Evolutionary conservation across 257 asterid species (phyloP).

Genomic region (Paraleonurus japonicus): DNA sequence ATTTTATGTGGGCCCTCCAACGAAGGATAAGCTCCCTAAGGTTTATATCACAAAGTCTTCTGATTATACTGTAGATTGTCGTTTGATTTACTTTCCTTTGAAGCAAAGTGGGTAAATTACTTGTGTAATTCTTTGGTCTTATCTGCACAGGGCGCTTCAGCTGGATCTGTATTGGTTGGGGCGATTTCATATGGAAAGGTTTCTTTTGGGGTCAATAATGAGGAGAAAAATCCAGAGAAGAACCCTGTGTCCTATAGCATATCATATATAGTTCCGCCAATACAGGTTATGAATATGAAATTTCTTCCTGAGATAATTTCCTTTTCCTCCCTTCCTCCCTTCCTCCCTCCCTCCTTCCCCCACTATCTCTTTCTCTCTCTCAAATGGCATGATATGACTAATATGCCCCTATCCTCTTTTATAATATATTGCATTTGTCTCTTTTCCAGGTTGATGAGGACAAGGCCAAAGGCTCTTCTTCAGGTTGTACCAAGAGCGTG

Average conservation of each 20-base stretch:
- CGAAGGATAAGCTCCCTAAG: constrained; percentile 94
- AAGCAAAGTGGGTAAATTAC: constrained; percentile 12
- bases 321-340: not conserved
- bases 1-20: constrained; percentile 87
- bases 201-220: constrained; percentile 50
- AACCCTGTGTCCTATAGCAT: constrained; percentile 66
- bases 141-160: constrained; percentile 63
- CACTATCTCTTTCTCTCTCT: not conserved
- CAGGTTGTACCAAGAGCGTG: constrained; percentile 59
- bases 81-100: constrained; percentile 10
- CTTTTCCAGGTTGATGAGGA: constrained; percentile 68
- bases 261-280: constrained; percentile 77
- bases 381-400: constrained; percentile 2
- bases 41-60: constrained; percentile 34
- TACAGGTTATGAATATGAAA: constrained; percentile 51
- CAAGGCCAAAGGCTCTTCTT: constrained; percentile 57
- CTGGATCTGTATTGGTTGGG: constrained; percentile 86
- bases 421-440: constrained; percentile 19
- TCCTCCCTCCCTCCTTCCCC: not conserved
- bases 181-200: constrained; percentile 78
- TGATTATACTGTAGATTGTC: constrained; percentile 12
- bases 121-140: constrained; percentile 10
- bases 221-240: constrained; percentile 61
- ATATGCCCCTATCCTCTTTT: constrained; percentile 5
- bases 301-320: constrained; percentile 27